Conservation (phyloP, 2,329 filamentous ascomycete genomes). For the Ceratocystis cubensis region DNA sequence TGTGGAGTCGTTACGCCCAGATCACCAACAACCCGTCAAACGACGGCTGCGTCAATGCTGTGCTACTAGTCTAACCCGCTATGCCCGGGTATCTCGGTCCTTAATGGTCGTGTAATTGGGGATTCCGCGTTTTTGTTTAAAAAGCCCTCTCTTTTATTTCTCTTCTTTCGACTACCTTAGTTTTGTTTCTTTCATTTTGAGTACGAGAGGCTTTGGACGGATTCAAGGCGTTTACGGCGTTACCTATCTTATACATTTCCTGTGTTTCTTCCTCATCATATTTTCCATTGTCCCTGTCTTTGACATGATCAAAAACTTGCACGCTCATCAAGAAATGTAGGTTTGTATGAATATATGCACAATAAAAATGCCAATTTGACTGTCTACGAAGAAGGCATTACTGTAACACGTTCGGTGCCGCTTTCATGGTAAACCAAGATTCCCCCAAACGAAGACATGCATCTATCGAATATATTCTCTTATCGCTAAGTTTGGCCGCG, state of each 20-base stretch:
- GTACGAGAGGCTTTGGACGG: slow-evolving; percentile 13
- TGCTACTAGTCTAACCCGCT: slow-evolving; percentile 27
- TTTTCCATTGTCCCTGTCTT: not conserved
- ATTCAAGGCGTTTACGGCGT: slow-evolving; percentile 20
- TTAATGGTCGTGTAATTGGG: not conserved
- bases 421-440: not conserved
- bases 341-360: not conserved
- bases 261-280: not conserved
- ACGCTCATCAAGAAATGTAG: not conserved
- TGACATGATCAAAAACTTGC: not conserved
- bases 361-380: too few species aligned
- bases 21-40: slow-evolving; percentile 44
- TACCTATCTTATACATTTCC: slow-evolving; percentile 10
- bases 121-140: not conserved
- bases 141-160: slow-evolving; percentile 9
- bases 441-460: not conserved
- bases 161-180: slow-evolving; percentile 1
- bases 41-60: slow-evolving; percentile 36
- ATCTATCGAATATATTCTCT: not conserved
- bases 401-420: too few species aligned
- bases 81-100: not conserved
- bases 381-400: too few species aligned
- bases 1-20: slow-evolving; percentile 79
- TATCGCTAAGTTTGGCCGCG: not conserved
- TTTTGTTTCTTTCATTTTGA: slow-evolving; percentile 11